A percentile compares a stretch with the other conserved stretches of the same genome.
Evolutionary conservation across 2,329 filamentous ascomycete genomes (phyloP).

Genomic region (Leptographium radiaticola): DNA sequence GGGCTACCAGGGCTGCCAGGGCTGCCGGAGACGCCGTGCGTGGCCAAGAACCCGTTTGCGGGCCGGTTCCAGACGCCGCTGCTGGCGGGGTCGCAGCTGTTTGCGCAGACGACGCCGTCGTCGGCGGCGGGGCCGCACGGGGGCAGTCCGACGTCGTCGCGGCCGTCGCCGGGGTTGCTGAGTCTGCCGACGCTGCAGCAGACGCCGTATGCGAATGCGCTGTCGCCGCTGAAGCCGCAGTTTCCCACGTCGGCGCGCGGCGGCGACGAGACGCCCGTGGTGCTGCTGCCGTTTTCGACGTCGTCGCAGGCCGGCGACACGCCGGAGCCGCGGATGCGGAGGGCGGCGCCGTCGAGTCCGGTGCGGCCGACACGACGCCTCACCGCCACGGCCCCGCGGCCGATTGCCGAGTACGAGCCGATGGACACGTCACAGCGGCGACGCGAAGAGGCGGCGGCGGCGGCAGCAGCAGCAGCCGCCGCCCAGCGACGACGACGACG

Average conservation of each 20-base stretch:
- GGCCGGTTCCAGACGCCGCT: constrained; percentile 20
- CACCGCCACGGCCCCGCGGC: constrained; percentile 14
- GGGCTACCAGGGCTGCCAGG: constrained; percentile 13
- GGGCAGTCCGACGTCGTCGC: constrained; percentile 42
- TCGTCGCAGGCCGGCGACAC: constrained; percentile 4
- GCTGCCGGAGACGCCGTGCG: constrained; percentile 34
- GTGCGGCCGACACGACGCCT: background rate
- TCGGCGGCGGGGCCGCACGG: constrained; percentile 34
- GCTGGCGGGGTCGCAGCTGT: constrained; percentile 36
- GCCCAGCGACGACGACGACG: background rate
- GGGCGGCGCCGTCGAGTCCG: constrained; percentile 2
- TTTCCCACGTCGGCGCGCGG: background rate
- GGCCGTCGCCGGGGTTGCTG: constrained; percentile 39
- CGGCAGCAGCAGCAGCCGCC: too few species aligned
- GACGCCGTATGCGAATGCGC: constrained; percentile 29
- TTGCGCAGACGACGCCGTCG: constrained; percentile 35
- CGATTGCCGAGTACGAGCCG: constrained; percentile 29
- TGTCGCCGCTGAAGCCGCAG: constrained; percentile 37
- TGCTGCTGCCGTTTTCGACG: background rate
- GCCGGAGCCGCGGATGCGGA: background rate
- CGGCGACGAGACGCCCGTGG: background rate
- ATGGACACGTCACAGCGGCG: constrained; percentile 33
- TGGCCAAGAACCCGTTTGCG: constrained; percentile 35
- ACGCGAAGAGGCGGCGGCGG: constrained; percentile 11
- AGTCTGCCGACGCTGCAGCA: constrained; percentile 28